Base-by-base conservation (phyloP, 257 asterid genomes). In the Penstemon barbatus region DNA sequence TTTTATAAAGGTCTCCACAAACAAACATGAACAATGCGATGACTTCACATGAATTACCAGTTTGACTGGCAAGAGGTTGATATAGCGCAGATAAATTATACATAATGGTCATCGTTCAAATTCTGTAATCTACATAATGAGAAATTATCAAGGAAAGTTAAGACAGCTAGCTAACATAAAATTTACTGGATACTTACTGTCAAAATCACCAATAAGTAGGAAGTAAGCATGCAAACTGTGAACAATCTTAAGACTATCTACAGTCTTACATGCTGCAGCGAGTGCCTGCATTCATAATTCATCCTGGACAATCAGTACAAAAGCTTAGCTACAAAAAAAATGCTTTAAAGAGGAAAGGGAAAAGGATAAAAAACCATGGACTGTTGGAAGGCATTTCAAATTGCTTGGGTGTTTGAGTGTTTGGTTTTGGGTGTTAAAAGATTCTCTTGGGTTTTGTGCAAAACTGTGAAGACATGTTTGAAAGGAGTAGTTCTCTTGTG, bases 181-280 rank as follows among this genome's bases (percentile, higher is more conserved):
- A 8, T 11, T 6, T 44, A 45, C 15, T 25, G 57, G 54, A 66
- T 66, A 75, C 94, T 70, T 79, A 94, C 99, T 79, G 67, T 89
- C 82, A 61, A 84, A 75, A 80, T 94, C 95, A 57, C 99, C 98
- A 71, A 76, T 65, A 56, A 91, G 95, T 76, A 91, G 93, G 89
- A 91, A 94, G 83, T 89, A 86, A 45, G 91, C 88, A 76, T 94
- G 99, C 84, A 91, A 75, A 78, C 98, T 91, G 80, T 94, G 97
- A 66, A 86, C 95, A 64, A 86, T 76, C 88, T 94, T 94, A 8
- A 89, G 96, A 81, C 82, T 89, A 75, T 94, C 98, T 69, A 94
- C 99, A 66, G 98, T 87, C 84, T 94, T 94, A 48, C 88, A 78
- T 8, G 97, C 99, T 19, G 99, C 99, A 69, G 99, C 99, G 69